These are phyloP conservation scores for Aspergillus sp. DNA, from an alignment of 2,329 filamentous ascomycete genomes.

Conservation along the genomic window DNA sequence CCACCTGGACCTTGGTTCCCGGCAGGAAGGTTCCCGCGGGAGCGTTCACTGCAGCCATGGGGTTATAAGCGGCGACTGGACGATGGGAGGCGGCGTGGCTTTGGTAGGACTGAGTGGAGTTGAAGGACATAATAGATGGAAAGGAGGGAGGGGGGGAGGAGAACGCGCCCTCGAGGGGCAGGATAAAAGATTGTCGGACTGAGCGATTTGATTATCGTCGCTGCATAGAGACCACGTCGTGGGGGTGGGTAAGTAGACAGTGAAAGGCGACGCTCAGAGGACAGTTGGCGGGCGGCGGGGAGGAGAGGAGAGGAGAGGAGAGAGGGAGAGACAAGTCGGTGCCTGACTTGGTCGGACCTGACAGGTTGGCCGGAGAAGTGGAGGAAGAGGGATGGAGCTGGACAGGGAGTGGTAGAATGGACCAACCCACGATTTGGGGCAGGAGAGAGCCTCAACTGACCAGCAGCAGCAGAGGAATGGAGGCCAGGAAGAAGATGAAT, in stretches of 20 bases:
- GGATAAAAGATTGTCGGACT: conserved; percentile 12
- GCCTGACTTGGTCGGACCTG: not conserved
- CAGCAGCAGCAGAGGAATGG: not conserved
- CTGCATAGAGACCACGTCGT: conserved; percentile 21
- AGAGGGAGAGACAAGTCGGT: not conserved
- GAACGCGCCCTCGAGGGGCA: conserved; percentile 27
- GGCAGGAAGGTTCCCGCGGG: conserved; percentile 86
- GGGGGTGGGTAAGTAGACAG: not conserved
- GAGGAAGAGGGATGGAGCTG: conserved; percentile 2
- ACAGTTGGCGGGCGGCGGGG: conserved; percentile 19
- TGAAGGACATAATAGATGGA: conserved; percentile 32
- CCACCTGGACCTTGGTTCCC: conserved; percentile 95
- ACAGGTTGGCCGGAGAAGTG: not conserved
- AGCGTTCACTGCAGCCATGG: conserved; percentile 35
- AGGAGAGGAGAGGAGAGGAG: not conserved
- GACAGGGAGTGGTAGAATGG: not conserved
- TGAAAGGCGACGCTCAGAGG: conserved; percentile 6
- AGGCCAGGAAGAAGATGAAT: not conserved
- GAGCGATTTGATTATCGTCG: conserved; percentile 16
- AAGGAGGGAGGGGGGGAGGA: not conserved
- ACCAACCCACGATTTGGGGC: conserved; percentile 10
- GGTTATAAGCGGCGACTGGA: conserved; percentile 34
- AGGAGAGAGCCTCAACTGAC: not conserved
- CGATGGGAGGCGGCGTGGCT: conserved; percentile 30
- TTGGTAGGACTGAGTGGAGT: conserved; percentile 29